Percentiles rank a stretch among this genome's conserved stretches.
These are phyloP conservation scores for Globisporangium recalcitrans DNA, from an alignment of 352 stramenopile species.

Conservation along the genomic window DNA sequence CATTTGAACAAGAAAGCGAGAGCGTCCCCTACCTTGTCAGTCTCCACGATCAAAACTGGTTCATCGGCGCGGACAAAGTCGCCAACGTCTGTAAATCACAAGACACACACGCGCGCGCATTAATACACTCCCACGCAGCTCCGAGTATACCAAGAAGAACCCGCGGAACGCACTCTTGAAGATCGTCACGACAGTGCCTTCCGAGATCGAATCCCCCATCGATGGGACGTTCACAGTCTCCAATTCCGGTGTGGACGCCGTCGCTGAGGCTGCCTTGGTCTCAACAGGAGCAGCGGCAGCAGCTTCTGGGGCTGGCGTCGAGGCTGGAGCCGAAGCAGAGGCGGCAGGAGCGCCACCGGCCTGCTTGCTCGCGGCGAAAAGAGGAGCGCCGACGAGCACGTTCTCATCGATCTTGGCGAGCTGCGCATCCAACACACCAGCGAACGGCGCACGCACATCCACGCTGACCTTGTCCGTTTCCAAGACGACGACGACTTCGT, in stretches of 20 bases:
- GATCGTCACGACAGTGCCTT: slow-evolving; percentile 94
- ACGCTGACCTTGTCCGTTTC: slow-evolving; percentile 98
- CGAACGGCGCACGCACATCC: slow-evolving; percentile 88
- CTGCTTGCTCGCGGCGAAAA: slow-evolving; percentile 82
- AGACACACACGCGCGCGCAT: not conserved
- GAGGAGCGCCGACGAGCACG: slow-evolving; percentile 91
- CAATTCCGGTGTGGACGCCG: slow-evolving; percentile 26
- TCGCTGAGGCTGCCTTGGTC: slow-evolving; percentile 11
- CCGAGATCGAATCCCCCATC: slow-evolving; percentile 96
- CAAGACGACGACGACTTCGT: slow-evolving; percentile 97
- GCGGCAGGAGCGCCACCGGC: slow-evolving; percentile 21
- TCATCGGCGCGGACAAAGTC: slow-evolving; percentile 96
- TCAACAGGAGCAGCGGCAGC: slow-evolving; percentile 16
- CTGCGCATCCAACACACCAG: slow-evolving; percentile 90
- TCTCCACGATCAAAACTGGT: slow-evolving; percentile 96
- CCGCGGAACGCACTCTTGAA: slow-evolving; percentile 43
- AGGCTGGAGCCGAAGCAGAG: slow-evolving; percentile 1
- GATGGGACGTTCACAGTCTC: slow-evolving; percentile 84
- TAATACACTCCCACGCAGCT: no score
- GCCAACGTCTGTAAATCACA: slow-evolving; percentile 65
- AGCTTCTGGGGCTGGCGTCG: slow-evolving; percentile 12
- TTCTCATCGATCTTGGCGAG: slow-evolving; percentile 92
- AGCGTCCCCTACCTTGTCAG: slow-evolving; percentile 91
- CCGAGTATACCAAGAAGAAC: not conserved
- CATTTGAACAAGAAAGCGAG: not conserved